Percentiles rank a stretch among this genome's conserved stretches.
Conservation (phyloP, 2,329 filamentous ascomycete genomes). For the Dactylellina cionopaga region DNA sequence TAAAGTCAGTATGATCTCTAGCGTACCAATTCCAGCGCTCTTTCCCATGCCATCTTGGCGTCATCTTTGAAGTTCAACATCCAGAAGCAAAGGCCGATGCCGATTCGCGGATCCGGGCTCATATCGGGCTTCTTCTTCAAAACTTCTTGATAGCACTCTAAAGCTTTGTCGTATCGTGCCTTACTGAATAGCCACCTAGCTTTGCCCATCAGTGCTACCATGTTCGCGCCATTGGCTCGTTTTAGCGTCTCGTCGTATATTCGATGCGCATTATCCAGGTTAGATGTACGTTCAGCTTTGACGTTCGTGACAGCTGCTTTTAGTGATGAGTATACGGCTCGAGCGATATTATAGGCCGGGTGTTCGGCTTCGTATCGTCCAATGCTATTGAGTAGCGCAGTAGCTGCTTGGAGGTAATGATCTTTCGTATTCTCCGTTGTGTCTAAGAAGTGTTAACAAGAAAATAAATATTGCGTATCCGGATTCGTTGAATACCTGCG, state of each 20-base stretch:
- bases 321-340: slow-evolving; percentile 87
- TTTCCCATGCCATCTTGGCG: slow-evolving; percentile 88
- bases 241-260: slow-evolving; percentile 94
- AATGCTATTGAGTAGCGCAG: slow-evolving; percentile 91
- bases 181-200: slow-evolving; percentile 86
- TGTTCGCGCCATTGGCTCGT: slow-evolving; percentile 83
- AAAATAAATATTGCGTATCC: background rate
- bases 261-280: slow-evolving; percentile 86
- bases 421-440: slow-evolving; percentile 89
- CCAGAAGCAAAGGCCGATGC: slow-evolving; percentile 97
- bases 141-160: slow-evolving; percentile 86
- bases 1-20: too few relatives aligned
- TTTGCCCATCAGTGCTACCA: slow-evolving; percentile 91
- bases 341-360: slow-evolving; percentile 87
- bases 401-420: slow-evolving; percentile 89
- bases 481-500: slow-evolving; percentile 53
- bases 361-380: slow-evolving; percentile 91
- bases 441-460: slow-evolving; percentile 62
- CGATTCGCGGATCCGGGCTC: slow-evolving; percentile 94
- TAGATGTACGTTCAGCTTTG: slow-evolving; percentile 66
- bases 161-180: slow-evolving; percentile 83
- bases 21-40: slow-evolving; percentile 72
- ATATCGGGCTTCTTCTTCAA: slow-evolving; percentile 85
- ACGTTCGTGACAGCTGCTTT: slow-evolving; percentile 82
- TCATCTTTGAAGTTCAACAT: slow-evolving; percentile 93